Conservation (phyloP, 2,329 filamentous ascomycete species). For the Aspergillus uvarum region DNA sequence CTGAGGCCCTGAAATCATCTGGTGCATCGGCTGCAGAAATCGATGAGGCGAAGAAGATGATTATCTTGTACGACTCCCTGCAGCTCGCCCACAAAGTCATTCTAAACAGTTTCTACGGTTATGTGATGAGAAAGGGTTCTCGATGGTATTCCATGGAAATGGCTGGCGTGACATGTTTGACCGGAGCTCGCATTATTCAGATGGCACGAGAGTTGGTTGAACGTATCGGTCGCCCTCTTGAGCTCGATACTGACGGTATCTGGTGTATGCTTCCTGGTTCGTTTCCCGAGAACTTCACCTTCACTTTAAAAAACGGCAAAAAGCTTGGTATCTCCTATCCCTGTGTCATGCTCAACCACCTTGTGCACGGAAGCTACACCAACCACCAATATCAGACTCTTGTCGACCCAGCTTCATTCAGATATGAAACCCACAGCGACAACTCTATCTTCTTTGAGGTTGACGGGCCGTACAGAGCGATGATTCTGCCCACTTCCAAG, state of each 20-base stretch:
- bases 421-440: slow-evolving; percentile 95
- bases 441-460: slow-evolving; percentile 99
- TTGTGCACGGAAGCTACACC: slow-evolving; percentile 91
- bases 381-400: slow-evolving; percentile 97
- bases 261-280: slow-evolving; percentile 98
- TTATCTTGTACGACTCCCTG: slow-evolving; percentile 89
- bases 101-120: slow-evolving; percentile 97
- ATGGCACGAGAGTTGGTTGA: slow-evolving; percentile 92
- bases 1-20: slow-evolving; percentile 77
- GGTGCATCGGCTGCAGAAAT: slow-evolving; percentile 75
- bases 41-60: slow-evolving; percentile 98
- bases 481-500: slow-evolving; percentile 96
- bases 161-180: slow-evolving; percentile 97
- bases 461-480: slow-evolving; percentile 94
- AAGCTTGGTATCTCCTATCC: slow-evolving; percentile 96
- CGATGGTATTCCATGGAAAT: slow-evolving; percentile 99
- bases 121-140: slow-evolving; percentile 98
- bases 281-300: slow-evolving; percentile 93
- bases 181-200: slow-evolving; percentile 94
- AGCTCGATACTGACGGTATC: slow-evolving; percentile 97
- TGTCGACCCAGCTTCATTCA: slow-evolving; percentile 73
- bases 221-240: slow-evolving; percentile 84
- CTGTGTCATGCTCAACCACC: slow-evolving; percentile 97
- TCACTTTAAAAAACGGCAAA: slow-evolving; percentile 93
- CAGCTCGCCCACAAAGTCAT: slow-evolving; percentile 99